Evolutionary conservation across 2,329 filamentous ascomycete species (phyloP).

Genomic region (Nemania bipapillata): DNA sequence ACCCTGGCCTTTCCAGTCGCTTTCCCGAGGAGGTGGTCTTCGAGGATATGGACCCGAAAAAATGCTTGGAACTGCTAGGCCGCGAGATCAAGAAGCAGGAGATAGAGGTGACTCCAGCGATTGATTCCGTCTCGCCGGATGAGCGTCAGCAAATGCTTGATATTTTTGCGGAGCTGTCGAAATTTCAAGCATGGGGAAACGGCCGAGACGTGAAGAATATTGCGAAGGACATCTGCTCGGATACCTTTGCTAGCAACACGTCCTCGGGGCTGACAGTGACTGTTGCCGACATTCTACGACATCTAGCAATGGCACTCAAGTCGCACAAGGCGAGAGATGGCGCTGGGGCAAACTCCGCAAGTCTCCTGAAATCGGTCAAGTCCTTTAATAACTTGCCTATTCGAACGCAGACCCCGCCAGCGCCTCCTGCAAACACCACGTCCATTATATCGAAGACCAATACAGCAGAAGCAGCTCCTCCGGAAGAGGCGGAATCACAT

Average conservation of each 20-base stretch:
- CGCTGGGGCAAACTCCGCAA: not conserved
- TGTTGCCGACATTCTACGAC: slow-evolving; percentile 11
- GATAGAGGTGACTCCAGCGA: slow-evolving; percentile 2
- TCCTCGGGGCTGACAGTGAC: slow-evolving; percentile 15
- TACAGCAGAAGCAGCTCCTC: not conserved
- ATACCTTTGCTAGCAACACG: slow-evolving; percentile 18
- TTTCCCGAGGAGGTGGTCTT: slow-evolving; percentile 67
- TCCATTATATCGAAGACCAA: slow-evolving; percentile 3
- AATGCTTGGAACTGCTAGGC: slow-evolving; percentile 60
- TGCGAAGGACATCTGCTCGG: slow-evolving; percentile 18
- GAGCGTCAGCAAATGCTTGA: slow-evolving; percentile 11
- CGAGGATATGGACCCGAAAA: slow-evolving; percentile 52
- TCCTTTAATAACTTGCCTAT: slow-evolving; percentile 5
- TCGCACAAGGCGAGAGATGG: slow-evolving; percentile 11
- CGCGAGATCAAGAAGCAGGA: slow-evolving; percentile 38
- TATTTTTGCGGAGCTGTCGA: not conserved
- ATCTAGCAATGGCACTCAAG: slow-evolving; percentile 11
- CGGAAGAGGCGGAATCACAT: slow-evolving; percentile 7
- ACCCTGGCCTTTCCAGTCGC: slow-evolving; percentile 70
- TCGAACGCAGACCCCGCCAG: slow-evolving; percentile 11
- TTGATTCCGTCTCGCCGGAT: not conserved
- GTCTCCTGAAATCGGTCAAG: not conserved
- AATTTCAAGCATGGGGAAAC: slow-evolving; percentile 2
- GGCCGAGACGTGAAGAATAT: slow-evolving; percentile 11
- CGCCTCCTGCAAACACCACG: not conserved